Conservation (phyloP, 2,329 filamentous ascomycete genomes). For the Coniochaeta prunicola region DNA sequence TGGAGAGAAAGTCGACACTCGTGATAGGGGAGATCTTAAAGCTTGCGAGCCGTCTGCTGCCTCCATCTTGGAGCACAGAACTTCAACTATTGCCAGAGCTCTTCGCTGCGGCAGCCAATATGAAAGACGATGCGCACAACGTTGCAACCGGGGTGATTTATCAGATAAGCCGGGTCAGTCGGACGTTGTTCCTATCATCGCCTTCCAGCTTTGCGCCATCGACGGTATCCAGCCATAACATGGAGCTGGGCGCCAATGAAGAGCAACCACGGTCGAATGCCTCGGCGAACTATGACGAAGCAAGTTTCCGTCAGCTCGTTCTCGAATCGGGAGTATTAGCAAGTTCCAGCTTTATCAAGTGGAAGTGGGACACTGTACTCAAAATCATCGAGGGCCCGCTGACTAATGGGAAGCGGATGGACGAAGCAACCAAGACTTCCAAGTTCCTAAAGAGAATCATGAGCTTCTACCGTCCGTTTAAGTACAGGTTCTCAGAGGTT, state of each 20-base stretch:
- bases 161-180: constrained; percentile 95
- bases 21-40: constrained; percentile 88
- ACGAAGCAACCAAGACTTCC: constrained; percentile 88
- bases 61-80: constrained; percentile 71
- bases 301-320: constrained; percentile 55
- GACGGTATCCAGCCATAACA: constrained; percentile 32
- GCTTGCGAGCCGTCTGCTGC: constrained; percentile 77
- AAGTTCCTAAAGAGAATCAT: constrained; percentile 95
- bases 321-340: constrained; percentile 80
- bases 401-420: constrained; percentile 81
- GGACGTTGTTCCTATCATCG: constrained; percentile 77
- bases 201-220: constrained; percentile 35
- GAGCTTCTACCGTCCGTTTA: constrained; percentile 95
- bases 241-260: constrained; percentile 44
- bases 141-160: constrained; percentile 87
- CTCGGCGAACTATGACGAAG: constrained; percentile 48
- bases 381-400: constrained; percentile 89
- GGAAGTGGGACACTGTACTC: constrained; percentile 94
- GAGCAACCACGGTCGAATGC: constrained; percentile 48
- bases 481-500: constrained; percentile 86
- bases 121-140: constrained; percentile 65
- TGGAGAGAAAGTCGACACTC: constrained; percentile 84
- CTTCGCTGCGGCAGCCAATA: constrained; percentile 67
- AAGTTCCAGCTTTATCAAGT: constrained; percentile 86
- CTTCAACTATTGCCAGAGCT: constrained; percentile 85